Conservation (phyloP, 2,329 filamentous ascomycete genomes). For the Diaporthe helianthi region DNA sequence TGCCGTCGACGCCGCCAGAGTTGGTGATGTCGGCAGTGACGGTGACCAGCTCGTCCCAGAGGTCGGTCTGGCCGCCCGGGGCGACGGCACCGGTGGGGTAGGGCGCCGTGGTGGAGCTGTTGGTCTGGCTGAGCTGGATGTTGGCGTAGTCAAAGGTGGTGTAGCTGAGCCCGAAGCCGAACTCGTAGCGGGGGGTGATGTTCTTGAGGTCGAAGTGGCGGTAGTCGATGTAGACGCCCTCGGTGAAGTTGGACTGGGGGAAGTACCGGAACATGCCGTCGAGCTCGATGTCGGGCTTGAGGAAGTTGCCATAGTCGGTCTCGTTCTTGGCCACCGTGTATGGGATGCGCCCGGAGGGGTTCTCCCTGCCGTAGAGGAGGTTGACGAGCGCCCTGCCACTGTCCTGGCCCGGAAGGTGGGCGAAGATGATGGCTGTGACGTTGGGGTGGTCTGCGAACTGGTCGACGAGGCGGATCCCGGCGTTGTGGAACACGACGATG, state of each 20-base stretch:
- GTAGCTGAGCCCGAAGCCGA: constrained; percentile 64
- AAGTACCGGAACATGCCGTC: constrained; percentile 61
- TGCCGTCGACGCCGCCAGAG: constrained; percentile 49
- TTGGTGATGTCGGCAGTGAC: constrained; percentile 52
- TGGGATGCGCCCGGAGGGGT: constrained; percentile 64
- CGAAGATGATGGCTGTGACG: constrained; percentile 69
- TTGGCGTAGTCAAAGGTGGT: constrained; percentile 58
- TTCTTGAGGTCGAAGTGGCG: constrained; percentile 59
- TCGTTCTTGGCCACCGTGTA: constrained; percentile 67
- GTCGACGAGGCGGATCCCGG: constrained; percentile 66
- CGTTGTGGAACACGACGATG: constrained; percentile 70
- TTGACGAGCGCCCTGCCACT: constrained; percentile 62
- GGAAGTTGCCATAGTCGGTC: constrained; percentile 59
- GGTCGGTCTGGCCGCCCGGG: constrained; percentile 53
- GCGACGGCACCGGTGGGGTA: constrained; percentile 49
- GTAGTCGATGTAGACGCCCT: constrained; percentile 62
- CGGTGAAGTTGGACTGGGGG: constrained; percentile 59
- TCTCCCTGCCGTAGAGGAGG: constrained; percentile 63
- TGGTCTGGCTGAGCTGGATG: constrained; percentile 47
- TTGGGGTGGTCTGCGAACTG: constrained; percentile 68
- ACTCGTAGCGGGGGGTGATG: constrained; percentile 60
- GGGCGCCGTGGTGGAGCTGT: constrained; percentile 40
- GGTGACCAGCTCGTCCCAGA: constrained; percentile 54
- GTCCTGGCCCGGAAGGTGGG: constrained; percentile 70
- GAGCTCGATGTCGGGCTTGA: constrained; percentile 54